Evolutionary conservation across 2,329 filamentous ascomycete genomes (phyloP).

Genomic region (Claviceps sp.): DNA sequence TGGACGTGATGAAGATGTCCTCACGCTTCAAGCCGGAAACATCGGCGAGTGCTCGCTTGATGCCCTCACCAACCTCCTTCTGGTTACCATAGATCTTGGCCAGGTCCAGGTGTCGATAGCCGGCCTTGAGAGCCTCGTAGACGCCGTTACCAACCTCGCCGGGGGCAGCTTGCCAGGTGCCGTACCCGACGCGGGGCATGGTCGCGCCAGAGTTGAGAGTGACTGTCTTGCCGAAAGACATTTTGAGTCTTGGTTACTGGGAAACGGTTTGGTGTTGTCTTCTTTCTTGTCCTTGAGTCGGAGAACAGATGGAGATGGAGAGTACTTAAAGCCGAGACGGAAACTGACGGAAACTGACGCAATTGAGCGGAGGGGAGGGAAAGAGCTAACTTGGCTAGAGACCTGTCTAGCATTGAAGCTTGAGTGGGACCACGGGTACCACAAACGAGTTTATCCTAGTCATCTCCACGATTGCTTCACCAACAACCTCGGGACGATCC

Average conservation of each 20-base stretch:
- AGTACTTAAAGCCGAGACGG: neutral
- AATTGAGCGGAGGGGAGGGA: neutral
- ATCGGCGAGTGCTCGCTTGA: conserved; percentile 31
- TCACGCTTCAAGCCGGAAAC: conserved; percentile 38
- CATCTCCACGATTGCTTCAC: neutral
- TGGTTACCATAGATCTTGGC: conserved; percentile 51
- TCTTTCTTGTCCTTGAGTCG: neutral
- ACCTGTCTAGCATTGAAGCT: neutral
- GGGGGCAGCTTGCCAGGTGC: conserved; percentile 56
- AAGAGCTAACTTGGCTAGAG: too few species aligned
- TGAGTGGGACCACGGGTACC: conserved; percentile 2
- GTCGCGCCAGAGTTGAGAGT: conserved; percentile 51
- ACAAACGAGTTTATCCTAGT: neutral
- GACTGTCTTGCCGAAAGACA: conserved; percentile 44
- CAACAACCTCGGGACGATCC: neutral
- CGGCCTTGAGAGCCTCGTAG: conserved; percentile 46
- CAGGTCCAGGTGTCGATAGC: conserved; percentile 49
- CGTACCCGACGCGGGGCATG: conserved; percentile 46
- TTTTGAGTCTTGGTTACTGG: conserved; percentile 17
- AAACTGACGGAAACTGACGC: neutral
- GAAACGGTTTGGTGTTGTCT: neutral
- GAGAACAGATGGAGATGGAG: neutral
- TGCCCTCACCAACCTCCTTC: conserved; percentile 41
- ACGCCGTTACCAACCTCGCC: conserved; percentile 52
- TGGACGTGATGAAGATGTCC: conserved; percentile 52